Conservation (phyloP, 352 stramenopile species). For the Blastocystis sp. region DNA sequence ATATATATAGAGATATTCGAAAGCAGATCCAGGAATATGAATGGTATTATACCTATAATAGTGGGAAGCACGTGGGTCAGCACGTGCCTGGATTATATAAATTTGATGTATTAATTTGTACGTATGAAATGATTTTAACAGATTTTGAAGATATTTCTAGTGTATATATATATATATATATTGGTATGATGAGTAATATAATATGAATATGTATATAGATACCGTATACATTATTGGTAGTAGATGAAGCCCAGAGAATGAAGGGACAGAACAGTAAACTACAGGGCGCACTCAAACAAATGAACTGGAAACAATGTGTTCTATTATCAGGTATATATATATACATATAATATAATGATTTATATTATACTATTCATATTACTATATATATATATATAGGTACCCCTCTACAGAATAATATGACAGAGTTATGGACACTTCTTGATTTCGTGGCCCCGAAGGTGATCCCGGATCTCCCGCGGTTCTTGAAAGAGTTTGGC, state of each 20-base stretch:
- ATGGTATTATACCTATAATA: conserved; percentile 68
- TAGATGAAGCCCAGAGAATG: conserved; percentile 94
- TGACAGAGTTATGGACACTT: conserved; percentile 93
- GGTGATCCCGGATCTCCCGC: conserved; percentile 72
- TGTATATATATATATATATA: neutral
- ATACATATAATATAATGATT: no score
- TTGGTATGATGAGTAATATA: neutral
- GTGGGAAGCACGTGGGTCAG: conserved; percentile 45
- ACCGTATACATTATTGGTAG: conserved; percentile 82
- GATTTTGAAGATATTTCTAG: conserved; percentile 66
- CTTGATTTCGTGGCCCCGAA: conserved; percentile 90
- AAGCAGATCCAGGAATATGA: conserved; percentile 78
- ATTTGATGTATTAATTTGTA: conserved; percentile 88
- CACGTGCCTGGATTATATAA: conserved; percentile 52
- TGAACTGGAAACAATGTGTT: conserved; percentile 49
- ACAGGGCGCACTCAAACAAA: conserved; percentile 63
- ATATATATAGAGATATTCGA: no score
- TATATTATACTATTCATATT: no score
- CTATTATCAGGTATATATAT: conserved; percentile 58
- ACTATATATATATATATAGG: no score
- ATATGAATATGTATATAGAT: conserved; percentile 56
- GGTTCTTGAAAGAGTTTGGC: conserved; percentile 84
- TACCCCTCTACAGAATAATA: conserved; percentile 94
- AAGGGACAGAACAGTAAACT: conserved; percentile 86
- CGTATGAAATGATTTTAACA: conserved; percentile 77